These are phyloP conservation scores for Lipomyces sp. DNA, from an alignment of 805 yeast genomes.

Conservation along the genomic window DNA sequence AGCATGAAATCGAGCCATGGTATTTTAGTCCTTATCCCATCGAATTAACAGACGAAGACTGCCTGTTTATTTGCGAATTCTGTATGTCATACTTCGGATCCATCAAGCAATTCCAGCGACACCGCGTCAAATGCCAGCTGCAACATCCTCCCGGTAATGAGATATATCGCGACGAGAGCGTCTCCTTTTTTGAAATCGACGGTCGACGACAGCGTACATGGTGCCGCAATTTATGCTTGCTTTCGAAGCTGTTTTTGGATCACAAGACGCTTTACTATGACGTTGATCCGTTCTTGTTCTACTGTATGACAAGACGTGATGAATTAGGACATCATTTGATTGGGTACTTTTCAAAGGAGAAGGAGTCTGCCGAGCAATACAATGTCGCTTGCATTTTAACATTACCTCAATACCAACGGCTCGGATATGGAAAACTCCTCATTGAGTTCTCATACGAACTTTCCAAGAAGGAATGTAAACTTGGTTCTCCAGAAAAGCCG, in stretches of 20 bases:
- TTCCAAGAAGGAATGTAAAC: conserved; percentile 83
- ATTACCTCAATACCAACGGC: conserved; percentile 93
- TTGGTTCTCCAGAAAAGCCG: conserved; percentile 98
- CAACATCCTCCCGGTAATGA: conserved; percentile 99
- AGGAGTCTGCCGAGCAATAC: conserved; percentile 92
- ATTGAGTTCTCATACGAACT: conserved; percentile 93
- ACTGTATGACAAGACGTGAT: conserved; percentile 91
- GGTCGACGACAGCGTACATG: conserved; percentile 95
- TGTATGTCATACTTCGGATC: conserved; percentile 88
- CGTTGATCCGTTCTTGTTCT: conserved; percentile 95
- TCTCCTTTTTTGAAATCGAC: conserved; percentile 95
- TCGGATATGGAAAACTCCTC: conserved; percentile 88
- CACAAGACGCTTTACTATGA: conserved; percentile 97
- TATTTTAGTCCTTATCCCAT: conserved; percentile 97
- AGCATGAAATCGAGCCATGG: conserved; percentile 96
- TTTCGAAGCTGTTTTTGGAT: conserved; percentile 89
- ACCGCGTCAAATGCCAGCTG: conserved; percentile 82
- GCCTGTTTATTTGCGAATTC: conserved; percentile 87
- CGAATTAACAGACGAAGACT: conserved; percentile 91
- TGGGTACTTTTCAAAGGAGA: conserved; percentile 96
- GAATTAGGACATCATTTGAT: conserved; percentile 93
- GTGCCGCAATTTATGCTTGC: conserved; percentile 92
- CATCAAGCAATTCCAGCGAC: conserved; percentile 87
- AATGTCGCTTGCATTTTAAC: conserved; percentile 97
- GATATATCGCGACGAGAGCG: conserved; percentile 88